Conservation (phyloP, 495 filamentous ascomycete species). For the Podospora pseudopauciseta region DNA sequence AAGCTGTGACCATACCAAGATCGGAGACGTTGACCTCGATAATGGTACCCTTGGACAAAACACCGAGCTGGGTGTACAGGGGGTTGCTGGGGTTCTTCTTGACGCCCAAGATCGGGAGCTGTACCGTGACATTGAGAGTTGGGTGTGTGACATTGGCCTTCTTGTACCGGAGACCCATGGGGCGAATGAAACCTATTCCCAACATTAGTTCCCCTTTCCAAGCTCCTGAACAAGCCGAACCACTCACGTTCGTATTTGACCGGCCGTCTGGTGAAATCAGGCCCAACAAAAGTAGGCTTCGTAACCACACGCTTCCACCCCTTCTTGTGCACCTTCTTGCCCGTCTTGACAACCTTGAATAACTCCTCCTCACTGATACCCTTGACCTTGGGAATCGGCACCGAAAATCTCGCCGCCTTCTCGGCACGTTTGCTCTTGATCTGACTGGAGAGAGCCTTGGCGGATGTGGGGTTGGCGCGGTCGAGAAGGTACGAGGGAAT, state of each 20-base stretch:
- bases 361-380: slow-evolving; percentile 97
- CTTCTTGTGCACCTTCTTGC: slow-evolving; percentile 60
- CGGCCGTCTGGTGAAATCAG: slow-evolving; percentile 82
- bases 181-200: slow-evolving; percentile 41
- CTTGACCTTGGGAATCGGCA: slow-evolving; percentile 89
- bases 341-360: slow-evolving; percentile 97
- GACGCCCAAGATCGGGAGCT: slow-evolving; percentile 87
- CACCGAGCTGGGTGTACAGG: slow-evolving; percentile 90
- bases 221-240: slow-evolving; percentile 52
- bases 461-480: slow-evolving; percentile 75
- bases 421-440: slow-evolving; percentile 59
- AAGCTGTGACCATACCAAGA: slow-evolving; percentile 85
- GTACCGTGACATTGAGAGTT: slow-evolving; percentile 53
- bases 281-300: slow-evolving; percentile 62
- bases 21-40: slow-evolving; percentile 96
- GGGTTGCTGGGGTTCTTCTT: slow-evolving; percentile 99
- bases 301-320: slow-evolving; percentile 96
- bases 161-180: slow-evolving; percentile 87
- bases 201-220: slow-evolving; percentile 67
- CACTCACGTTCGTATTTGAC: slow-evolving; percentile 78
- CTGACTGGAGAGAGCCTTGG: slow-evolving; percentile 67
- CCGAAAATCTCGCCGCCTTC: slow-evolving; percentile 92
- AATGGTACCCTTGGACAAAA: slow-evolving; percentile 90
- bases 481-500: slow-evolving; percentile 89
- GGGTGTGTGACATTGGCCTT: slow-evolving; percentile 85